Evolutionary conservation across 2,329 filamentous ascomycete species (phyloP), one percentile per base, ranked within the genome.

Genomic region (Diplodia sapinea): DNA sequence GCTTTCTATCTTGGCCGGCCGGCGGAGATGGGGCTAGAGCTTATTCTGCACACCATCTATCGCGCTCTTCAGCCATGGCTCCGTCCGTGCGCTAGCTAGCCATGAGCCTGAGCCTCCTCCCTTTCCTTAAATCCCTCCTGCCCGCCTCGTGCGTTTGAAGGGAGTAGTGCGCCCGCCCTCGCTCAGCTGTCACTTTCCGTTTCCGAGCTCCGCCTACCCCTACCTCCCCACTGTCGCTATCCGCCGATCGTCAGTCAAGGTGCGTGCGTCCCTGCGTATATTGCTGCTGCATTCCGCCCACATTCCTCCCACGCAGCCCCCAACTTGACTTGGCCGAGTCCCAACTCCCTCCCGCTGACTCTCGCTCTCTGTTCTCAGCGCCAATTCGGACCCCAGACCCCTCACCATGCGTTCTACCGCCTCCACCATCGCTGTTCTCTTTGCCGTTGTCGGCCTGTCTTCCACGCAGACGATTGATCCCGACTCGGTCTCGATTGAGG

Each of bases 401-500:
- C 64, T 65, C 76, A 79, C 47, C 65, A 84, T 84, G 82, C 82
- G 76, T 75, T 77, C 77, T 31, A 15, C 43, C 73, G 68, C 82
- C 70, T 79, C 83, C 69, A 71, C 86, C 71, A 73, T 89, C 79
- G 84, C 87, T 70, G 77, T 85, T 72, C 59, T 79, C 51, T 72
- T 79, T 65, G 86, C 86, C 73, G 75, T 84, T 50, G 81, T 84
- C 70, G 78, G 89, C 70, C 76, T 85, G 71, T 79, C 83, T 36
- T 76, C 82, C 68, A 85, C 86, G 71, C 84, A 85, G 71, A 84
- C 83, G 70, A 89, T 94, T 75, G 83, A 91, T 63, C 90, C 91
- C 4, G 72, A 81, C 17, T 84, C 79, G 38, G 90, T 94, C 2
- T 74, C 84, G 3, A 71, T 86, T 43, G 71, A 79, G 56, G 79